These are phyloP conservation scores for Apiospora aurea DNA, from an alignment of 2,329 filamentous ascomycete species.

Conservation along the genomic window DNA sequence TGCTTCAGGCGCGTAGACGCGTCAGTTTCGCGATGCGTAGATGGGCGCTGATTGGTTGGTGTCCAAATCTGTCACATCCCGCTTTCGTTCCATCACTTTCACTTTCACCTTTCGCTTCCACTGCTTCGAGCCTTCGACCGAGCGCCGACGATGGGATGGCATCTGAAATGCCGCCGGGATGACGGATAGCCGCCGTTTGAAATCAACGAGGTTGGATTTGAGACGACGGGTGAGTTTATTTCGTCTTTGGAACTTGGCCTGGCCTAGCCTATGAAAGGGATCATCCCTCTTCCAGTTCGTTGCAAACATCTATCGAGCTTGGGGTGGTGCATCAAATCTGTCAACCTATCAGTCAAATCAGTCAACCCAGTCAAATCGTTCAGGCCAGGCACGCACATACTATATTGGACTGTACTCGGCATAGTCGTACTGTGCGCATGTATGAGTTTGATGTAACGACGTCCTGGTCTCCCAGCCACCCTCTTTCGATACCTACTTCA, in stretches of 20 bases:
- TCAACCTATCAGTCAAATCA: too few relatives aligned
- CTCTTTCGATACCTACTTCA: background rate
- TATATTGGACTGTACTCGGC: background rate
- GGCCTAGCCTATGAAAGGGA: constrained; percentile 4
- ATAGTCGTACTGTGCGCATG: constrained; percentile 9
- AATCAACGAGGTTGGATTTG: constrained; percentile 18
- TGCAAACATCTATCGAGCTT: constrained; percentile 5
- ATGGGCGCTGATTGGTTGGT: background rate
- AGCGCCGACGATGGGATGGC: background rate
- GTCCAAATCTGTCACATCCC: background rate
- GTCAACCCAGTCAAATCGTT: background rate
- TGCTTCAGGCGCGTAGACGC: background rate
- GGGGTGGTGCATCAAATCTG: background rate
- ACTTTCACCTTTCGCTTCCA: background rate
- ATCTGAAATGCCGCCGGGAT: background rate
- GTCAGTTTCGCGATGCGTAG: background rate
- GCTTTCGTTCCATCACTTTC: constrained; percentile 3
- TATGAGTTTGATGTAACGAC: background rate
- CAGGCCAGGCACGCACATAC: background rate
- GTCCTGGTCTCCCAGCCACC: constrained; percentile 4
- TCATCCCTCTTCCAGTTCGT: background rate
- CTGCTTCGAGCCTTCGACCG: background rate
- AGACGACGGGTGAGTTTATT: constrained; percentile 6
- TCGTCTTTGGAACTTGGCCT: background rate
- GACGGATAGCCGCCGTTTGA: constrained; percentile 13